Evolutionary conservation across 2,329 filamentous ascomycete genomes (phyloP).

Genomic region (Neofusicoccum cordaticola): DNA sequence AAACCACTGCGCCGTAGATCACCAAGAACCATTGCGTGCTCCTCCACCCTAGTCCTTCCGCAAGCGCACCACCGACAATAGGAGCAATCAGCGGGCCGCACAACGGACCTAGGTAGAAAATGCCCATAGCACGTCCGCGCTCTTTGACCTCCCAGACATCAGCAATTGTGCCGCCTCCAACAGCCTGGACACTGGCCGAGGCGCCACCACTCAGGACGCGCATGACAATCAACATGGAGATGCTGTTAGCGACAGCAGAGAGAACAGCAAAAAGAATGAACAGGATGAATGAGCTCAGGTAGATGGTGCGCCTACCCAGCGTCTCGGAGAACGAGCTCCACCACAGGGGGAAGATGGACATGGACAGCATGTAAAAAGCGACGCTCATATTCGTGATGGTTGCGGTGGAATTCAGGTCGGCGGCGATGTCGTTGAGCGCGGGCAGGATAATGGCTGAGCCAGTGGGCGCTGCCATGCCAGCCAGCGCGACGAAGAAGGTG

Average conservation of each 20-base stretch:
- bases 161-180: conserved; percentile 38
- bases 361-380: conserved; percentile 41
- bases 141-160: conserved; percentile 39
- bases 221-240: conserved; percentile 38
- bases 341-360: conserved; percentile 42
- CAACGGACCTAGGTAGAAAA: conserved; percentile 40
- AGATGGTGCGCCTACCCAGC: conserved; percentile 35
- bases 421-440: conserved; percentile 34
- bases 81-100: conserved; percentile 38
- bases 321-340: conserved; percentile 40
- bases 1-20: conserved; percentile 34
- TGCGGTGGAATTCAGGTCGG: conserved; percentile 29
- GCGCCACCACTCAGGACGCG: conserved; percentile 36
- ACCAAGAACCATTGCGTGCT: conserved; percentile 41
- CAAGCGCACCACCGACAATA: conserved; percentile 38
- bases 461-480: conserved; percentile 74
- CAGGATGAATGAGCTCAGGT: conserved; percentile 34
- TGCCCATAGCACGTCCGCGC: conserved; percentile 37
- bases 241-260: conserved; percentile 33
- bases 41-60: conserved; percentile 34
- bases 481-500: conserved; percentile 72
- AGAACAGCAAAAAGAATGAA: conserved; percentile 34
- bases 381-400: conserved; percentile 40
- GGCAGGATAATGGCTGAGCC: conserved; percentile 80
- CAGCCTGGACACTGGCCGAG: conserved; percentile 37